phyloP scores from a whole-genome alignment of 2,329 filamentous ascomycete genomes.

The Curvularia spicifera region DNA sequence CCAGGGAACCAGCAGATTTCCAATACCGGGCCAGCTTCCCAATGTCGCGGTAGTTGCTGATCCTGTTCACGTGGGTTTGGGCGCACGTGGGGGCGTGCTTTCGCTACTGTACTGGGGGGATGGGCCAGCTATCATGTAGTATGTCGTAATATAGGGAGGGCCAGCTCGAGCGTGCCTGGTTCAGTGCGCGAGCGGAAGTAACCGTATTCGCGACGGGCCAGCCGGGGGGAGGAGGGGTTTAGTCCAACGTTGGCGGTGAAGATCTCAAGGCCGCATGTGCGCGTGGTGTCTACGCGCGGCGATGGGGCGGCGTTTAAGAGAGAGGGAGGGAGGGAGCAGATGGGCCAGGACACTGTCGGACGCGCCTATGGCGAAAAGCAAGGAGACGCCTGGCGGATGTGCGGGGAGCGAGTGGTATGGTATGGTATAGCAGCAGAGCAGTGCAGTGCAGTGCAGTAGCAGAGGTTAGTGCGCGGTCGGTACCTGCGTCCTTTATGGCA shows the following conservation, averaged over 20 bases:
- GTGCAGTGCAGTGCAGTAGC: neutral
- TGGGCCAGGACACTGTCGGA: no score
- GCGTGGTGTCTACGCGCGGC: neutral
- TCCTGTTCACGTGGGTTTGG: slow-evolving; percentile 15
- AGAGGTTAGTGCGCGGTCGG: slow-evolving; percentile 1
- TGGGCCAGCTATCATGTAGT: slow-evolving; percentile 4
- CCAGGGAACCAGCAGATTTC: neutral
- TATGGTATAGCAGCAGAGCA: neutral
- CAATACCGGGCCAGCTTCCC: slow-evolving; percentile 15
- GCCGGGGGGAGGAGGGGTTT: slow-evolving; percentile 5
- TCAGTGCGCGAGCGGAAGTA: slow-evolving; percentile 9
- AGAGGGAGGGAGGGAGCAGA: neutral
- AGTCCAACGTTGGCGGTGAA: slow-evolving; percentile 19
- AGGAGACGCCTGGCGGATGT: neutral
- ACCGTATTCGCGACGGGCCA: slow-evolving; percentile 15
- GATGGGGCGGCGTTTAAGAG: neutral
- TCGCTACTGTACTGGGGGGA: slow-evolving; percentile 5
- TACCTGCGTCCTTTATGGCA: slow-evolving; percentile 22
- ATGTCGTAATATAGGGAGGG: slow-evolving; percentile 16
- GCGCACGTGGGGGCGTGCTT: slow-evolving; percentile 16
- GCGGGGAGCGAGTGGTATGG: no score
- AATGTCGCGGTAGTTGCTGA: slow-evolving; percentile 16
- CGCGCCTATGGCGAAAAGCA: neutral
- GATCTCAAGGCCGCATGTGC: slow-evolving; percentile 12
- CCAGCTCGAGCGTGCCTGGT: neutral